Conservation (phyloP, 2,329 filamentous ascomycete genomes). For the Botrytis fragariae region DNA sequence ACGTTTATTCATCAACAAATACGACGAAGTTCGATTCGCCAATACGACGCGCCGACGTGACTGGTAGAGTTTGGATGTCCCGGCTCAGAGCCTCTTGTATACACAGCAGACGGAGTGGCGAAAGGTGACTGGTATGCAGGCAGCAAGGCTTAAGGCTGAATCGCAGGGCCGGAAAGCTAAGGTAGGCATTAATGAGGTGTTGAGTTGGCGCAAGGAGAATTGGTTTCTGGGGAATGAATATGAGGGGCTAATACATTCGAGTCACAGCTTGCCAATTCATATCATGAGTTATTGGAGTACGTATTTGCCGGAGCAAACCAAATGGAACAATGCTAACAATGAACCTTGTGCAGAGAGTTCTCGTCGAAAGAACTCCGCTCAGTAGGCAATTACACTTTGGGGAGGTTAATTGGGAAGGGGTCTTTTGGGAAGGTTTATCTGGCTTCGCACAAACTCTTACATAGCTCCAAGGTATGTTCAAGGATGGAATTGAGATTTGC, state of each 20-base stretch:
- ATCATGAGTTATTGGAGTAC: conserved; percentile 93
- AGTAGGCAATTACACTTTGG: conserved; percentile 92
- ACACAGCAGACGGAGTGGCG: conserved; percentile 35
- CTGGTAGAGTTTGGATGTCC: conserved; percentile 20
- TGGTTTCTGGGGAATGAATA: conserved; percentile 32
- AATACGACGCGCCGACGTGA: conserved; percentile 12
- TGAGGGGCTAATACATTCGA: conserved; percentile 16
- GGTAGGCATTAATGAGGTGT: conserved; percentile 39
- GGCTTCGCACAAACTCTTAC: conserved; percentile 93
- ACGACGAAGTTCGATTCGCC: conserved; percentile 7
- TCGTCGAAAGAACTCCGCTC: conserved; percentile 84
- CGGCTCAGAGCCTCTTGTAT: conserved; percentile 28
- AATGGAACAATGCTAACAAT: conserved; percentile 29
- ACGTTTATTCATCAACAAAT: neutral
- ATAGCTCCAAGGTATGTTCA: conserved; percentile 81
- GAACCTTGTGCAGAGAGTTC: conserved; percentile 69
- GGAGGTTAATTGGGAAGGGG: conserved; percentile 90
- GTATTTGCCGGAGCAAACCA: conserved; percentile 38
- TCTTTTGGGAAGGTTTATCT: conserved; percentile 99
- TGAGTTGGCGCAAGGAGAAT: conserved; percentile 20
- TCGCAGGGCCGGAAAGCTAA: conserved; percentile 61
- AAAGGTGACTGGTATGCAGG: conserved; percentile 43
- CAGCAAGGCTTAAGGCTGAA: conserved; percentile 56
- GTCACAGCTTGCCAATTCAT: conserved; percentile 88
- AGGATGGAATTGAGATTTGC: conserved; percentile 20